Evolutionary conservation across 768 basidiomycete genomes (phyloP), one percentile per base, ranked within the genome.

Genomic region (Pulveroboletus sp.): DNA sequence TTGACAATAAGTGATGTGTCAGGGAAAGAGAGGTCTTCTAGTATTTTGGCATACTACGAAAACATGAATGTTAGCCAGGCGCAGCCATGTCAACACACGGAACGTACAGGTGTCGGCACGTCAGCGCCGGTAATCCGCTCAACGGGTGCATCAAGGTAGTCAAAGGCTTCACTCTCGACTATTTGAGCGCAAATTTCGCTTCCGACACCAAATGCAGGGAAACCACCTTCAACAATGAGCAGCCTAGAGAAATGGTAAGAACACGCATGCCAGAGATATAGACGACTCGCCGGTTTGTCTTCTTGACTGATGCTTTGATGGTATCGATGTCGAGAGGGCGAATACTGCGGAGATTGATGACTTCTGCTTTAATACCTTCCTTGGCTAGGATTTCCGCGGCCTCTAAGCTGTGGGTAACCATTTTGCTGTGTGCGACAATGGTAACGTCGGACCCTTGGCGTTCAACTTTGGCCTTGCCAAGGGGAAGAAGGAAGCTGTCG

Each of bases 111-210:
- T 62, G 97, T 99, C 36, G 95, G 95, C 34, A 99, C 85, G 63
- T 99, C 90, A 54, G 97, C 94, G 61, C 97, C 97, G 53, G 97
- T 98, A 55, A 99, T 77, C 53, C 97, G 87, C 78, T 99, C 97
- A 46, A 97, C 91, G 13, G 97, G 94, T 17, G 95, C 94, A 73
- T 99, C 97, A 31, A 99, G 86, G 75, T 92, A 97, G 73, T 98
- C 94, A 65, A 95, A 99, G 3, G 94, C 95, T 62, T 97, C 92
- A 59, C 90, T 91, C 78, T 99, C 97, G 47, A 95, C 78, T 59
- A 98, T 92, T 70, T 98, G 94, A 13, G 97, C 97, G 58, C 90
- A 91, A 62, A 99, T 95, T 72, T 99, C 97, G 60, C 93, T 94
- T 56, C 97, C 97, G 47, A 99, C 95, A 74, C 97, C 93, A 69